Conservation (phyloP, 2,329 filamentous ascomycete genomes). For the Biscogniauxia sp. region DNA sequence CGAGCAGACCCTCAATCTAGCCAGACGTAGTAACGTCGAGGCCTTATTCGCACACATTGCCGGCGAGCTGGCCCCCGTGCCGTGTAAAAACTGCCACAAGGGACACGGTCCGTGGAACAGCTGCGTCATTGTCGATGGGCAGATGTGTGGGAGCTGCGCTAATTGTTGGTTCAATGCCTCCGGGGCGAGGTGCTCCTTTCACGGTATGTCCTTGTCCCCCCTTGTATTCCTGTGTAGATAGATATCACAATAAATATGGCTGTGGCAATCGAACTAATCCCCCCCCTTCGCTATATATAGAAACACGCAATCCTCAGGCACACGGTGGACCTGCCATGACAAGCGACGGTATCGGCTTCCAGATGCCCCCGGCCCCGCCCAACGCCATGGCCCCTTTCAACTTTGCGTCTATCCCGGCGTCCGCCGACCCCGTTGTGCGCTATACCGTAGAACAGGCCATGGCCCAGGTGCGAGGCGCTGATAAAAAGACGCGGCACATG, state of each 20-base stretch:
- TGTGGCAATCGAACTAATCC: not conserved
- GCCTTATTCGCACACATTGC: conserved; percentile 57
- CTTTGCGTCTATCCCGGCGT: conserved; percentile 32
- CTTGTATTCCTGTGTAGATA: too few species aligned
- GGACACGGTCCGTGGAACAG: conserved; percentile 58
- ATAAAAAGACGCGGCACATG: conserved; percentile 45
- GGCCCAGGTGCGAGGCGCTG: conserved; percentile 42
- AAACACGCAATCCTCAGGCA: conserved; percentile 44
- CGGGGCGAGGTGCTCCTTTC: conserved; percentile 58
- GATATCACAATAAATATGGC: conserved; percentile 4
- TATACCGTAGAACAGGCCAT: conserved; percentile 47
- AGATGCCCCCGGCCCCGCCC: conserved; percentile 29
- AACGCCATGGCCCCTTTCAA: conserved; percentile 31
- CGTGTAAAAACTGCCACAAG: conserved; percentile 60
- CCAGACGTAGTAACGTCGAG: conserved; percentile 59
- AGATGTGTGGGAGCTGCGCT: conserved; percentile 60
- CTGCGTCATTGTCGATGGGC: conserved; percentile 58
- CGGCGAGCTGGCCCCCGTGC: conserved; percentile 44
- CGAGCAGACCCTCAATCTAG: conserved; percentile 54
- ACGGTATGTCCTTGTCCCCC: conserved; percentile 42
- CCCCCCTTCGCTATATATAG: conserved; percentile 25
- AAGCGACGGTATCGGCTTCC: conserved; percentile 28
- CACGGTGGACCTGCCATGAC: conserved; percentile 31
- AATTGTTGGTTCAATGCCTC: conserved; percentile 66
- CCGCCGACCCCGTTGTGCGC: conserved; percentile 39